Percentiles rank a stretch among this genome's conserved stretches.
Conservation (phyloP, 257 asterid species). For the Solanum corneliomulleri region DNA sequence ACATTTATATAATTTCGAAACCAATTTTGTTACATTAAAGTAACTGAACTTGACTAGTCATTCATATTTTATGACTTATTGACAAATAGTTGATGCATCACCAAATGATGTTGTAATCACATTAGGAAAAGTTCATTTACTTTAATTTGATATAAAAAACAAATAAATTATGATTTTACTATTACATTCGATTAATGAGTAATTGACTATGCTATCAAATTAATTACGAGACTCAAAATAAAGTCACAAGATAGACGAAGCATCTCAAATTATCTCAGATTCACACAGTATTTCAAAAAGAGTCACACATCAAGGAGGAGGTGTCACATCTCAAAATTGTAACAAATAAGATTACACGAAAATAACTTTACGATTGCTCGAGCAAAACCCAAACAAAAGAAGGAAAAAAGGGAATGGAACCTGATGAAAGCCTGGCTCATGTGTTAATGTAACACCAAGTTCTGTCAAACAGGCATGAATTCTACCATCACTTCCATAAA, state of each 20-base stretch:
- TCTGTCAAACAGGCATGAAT: conserved; percentile 63
- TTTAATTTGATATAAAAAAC: not conserved
- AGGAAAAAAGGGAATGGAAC: conserved; percentile 1
- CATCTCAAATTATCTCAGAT: not conserved
- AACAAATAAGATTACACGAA: not conserved
- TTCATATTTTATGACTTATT: not conserved
- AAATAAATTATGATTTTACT: not conserved
- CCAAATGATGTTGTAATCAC: not conserved
- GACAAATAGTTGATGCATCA: not conserved
- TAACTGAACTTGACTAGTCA: not conserved
- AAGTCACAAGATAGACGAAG: not conserved
- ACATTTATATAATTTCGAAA: not conserved
- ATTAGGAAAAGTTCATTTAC: not conserved
- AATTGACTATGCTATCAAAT: not conserved
- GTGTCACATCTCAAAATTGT: not conserved
- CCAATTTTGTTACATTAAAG: not conserved
- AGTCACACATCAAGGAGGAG: not conserved
- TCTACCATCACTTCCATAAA: conserved; percentile 77
- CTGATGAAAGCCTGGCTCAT: conserved; percentile 81
- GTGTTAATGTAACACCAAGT: conserved; percentile 55
- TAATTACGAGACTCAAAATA: not conserved
- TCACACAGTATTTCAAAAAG: fast-evolving
- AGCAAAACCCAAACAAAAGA: not conserved
- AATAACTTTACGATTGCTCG: not conserved
- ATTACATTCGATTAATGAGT: not conserved